Conservation (phyloP, 768 basidiomycete genomes). For the Suillus paluster region DNA sequence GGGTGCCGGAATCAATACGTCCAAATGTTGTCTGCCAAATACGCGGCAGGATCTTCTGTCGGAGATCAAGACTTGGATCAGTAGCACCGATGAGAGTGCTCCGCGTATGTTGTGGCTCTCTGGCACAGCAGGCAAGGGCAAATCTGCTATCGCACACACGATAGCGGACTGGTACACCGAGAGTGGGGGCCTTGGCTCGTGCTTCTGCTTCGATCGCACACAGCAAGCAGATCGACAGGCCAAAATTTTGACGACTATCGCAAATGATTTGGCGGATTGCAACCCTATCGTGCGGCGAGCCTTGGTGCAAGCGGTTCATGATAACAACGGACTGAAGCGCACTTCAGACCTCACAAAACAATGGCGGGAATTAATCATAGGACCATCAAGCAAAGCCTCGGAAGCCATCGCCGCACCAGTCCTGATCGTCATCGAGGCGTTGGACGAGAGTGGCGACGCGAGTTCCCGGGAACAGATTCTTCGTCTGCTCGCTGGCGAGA, state of each 20-base stretch:
- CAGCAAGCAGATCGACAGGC: constrained; percentile 1
- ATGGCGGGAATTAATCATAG: constrained; percentile 17
- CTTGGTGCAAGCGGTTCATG: neutral
- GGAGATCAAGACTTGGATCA: constrained; percentile 19
- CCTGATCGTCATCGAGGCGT: constrained; percentile 28
- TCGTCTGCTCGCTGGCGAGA: too few relatives aligned
- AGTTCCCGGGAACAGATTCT: too few relatives aligned
- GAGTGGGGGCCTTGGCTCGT: constrained; percentile 18
- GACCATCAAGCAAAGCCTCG: constrained; percentile 9
- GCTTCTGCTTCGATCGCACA: constrained; percentile 20
- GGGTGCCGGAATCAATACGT: constrained; percentile 10
- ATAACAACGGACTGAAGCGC: neutral
- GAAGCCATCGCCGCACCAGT: constrained; percentile 21
- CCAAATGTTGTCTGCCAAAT: constrained; percentile 17
- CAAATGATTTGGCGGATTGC: constrained; percentile 22
- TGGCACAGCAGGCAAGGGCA: constrained; percentile 17
- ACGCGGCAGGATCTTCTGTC: constrained; percentile 16
- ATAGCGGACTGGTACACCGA: constrained; percentile 12
- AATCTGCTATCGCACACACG: constrained; percentile 20
- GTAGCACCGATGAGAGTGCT: neutral
- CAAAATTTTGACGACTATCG: constrained; percentile 22
- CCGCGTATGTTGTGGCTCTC: constrained; percentile 16
- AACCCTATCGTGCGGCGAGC: constrained; percentile 5
- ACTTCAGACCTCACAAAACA: constrained; percentile 9
- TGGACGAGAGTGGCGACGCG: constrained; percentile 18